Evolutionary conservation across 1,284 basidiomycete genomes (phyloP).

Genomic region (Apiotrichum siamense): DNA sequence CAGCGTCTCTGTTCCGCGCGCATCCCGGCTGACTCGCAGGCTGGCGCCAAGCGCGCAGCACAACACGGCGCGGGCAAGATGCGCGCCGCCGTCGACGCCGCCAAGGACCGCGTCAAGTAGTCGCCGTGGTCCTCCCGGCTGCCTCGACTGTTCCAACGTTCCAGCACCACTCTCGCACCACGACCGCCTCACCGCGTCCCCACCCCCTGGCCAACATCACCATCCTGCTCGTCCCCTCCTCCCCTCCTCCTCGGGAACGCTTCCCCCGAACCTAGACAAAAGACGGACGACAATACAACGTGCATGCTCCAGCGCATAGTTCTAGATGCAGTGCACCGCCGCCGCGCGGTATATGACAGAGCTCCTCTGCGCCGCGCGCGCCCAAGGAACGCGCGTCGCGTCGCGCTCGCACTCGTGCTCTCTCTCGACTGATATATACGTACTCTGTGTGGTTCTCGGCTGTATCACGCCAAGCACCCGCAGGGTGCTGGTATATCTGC

Average conservation of each 20-base stretch:
- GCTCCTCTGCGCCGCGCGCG: not conserved
- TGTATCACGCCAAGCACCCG: no score
- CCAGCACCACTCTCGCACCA: not conserved
- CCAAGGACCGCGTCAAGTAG: constrained; percentile 6
- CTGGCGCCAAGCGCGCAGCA: constrained; percentile 14
- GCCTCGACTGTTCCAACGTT: not conserved
- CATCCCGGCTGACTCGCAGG: constrained; percentile 6
- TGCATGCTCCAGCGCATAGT: constrained; percentile 5
- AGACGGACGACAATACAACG: constrained; percentile 9
- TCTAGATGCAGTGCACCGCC: not conserved
- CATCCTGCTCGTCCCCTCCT: not conserved
- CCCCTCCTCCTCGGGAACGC: not conserved
- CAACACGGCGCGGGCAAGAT: constrained; percentile 11
- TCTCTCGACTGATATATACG: not conserved
- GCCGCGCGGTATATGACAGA: not conserved
- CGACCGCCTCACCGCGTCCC: not conserved
- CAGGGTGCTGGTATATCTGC: no score
- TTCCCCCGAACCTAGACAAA: not conserved
- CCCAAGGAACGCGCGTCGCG: no score
- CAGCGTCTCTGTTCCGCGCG: no score
- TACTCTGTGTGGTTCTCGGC: not conserved
- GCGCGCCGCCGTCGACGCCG: constrained; percentile 9
- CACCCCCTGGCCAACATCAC: no score
- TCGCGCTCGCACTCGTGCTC: not conserved
- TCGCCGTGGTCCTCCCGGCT: not conserved